Base-by-base conservation (phyloP, 2,329 filamentous ascomycete species). In the Juglanconis oblonga region DNA sequence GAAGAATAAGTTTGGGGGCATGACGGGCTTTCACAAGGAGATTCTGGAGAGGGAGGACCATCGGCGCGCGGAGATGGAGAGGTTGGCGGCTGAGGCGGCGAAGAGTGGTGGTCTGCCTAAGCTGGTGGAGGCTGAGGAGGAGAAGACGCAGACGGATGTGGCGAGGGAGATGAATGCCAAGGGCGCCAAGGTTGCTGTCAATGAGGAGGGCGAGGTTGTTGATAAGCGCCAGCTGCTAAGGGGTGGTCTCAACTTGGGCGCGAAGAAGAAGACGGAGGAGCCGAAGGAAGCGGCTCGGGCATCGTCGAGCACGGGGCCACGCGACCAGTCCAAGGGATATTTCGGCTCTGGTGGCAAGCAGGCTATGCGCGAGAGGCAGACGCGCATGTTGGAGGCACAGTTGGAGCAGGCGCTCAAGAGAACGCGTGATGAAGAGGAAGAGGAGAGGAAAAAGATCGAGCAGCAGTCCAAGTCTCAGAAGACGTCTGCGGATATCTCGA, bases 171-270 rank as follows among this genome's bases (percentile, higher is more conserved):
- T 92, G 55, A 88, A 87, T 57, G 81, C 84, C 44, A 85, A 79
- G 63, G 85, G 77, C 64, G 86, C 76, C 0, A 76, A 79, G 3
- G 82, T 95, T 44, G 82, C 86, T 7, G 75, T 94, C 67, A 94
- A 94, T 68, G 91, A 95, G 63, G 91, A 95, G 44, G 91, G 91
- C 0, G 86, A 93, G 70, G 87, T 95, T 1, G 88, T 91, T 32
- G 91, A 96, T 71, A 94, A 92, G 77, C 81, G 90, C n/a, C 87
- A 95, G 71, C 78, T 95, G 8, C 81, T 96, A 6, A 82, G 78
- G 51, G 88, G 90, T 6, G 91, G 91, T 32, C 79, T 96, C 55
- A 96, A 96, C 67, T 76, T 95, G 17, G 81, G 82, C 53, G 77
- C 82, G 0, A 88, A 85, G 70, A 87, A 87, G 66, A 86, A 86